A percentile compares a stretch with the other conserved stretches of the same genome.
Conservation (phyloP, 2,329 filamentous ascomycete species). For the Ophiocordyceps unilateralis region DNA sequence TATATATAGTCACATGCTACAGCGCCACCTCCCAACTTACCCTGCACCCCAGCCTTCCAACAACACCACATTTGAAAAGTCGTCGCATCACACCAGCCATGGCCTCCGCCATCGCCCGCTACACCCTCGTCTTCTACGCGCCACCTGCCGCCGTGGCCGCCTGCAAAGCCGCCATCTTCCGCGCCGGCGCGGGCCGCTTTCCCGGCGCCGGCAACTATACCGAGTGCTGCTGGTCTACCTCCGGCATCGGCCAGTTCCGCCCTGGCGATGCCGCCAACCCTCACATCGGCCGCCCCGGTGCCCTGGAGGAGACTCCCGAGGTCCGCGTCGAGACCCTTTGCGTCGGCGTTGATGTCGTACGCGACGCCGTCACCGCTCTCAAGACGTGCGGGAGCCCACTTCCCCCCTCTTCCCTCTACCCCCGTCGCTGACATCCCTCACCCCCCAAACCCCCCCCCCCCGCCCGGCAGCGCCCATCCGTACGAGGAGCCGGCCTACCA, state of each 20-base stretch:
- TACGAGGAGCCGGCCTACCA: conserved; percentile 34
- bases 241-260: conserved; percentile 48
- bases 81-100: not conserved
- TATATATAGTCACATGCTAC: too few relatives aligned
- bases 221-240: conserved; percentile 31
- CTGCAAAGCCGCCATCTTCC: conserved; percentile 38
- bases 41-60: not conserved
- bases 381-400: conserved; percentile 37
- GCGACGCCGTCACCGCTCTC: conserved; percentile 42
- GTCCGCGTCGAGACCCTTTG: conserved; percentile 46
- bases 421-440: not conserved
- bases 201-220: conserved; percentile 34
- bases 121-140: conserved; percentile 31
- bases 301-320: conserved; percentile 42
- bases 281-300: conserved; percentile 39
- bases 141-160: conserved; percentile 24
- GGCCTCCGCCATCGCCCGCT: conserved; percentile 5
- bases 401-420: not conserved
- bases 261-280: conserved; percentile 45
- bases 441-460: too few relatives aligned
- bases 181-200: conserved; percentile 37
- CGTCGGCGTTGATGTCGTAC: conserved; percentile 36
- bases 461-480: conserved; percentile 22
- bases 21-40: too few relatives aligned
- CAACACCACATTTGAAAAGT: not conserved